Base-by-base conservation (phyloP, 495 filamentous ascomycete genomes). In the Collariella sp. region DNA sequence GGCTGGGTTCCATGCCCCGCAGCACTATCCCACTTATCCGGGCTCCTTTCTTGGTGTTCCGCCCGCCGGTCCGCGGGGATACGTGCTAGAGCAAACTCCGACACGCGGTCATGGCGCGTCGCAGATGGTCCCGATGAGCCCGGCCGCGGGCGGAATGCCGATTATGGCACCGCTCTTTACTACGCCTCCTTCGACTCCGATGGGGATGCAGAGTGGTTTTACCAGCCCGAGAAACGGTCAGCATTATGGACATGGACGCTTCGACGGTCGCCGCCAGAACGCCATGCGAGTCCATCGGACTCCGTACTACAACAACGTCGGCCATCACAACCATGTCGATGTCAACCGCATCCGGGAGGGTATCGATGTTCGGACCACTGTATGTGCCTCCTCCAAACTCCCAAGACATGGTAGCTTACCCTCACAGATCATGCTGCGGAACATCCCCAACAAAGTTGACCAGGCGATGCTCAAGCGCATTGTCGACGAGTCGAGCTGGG, bases 401-500 rank as follows among this genome's bases (percentile, higher is more conserved):
- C n/a, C 45, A 2, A 43, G 13, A 33, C 22, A 2, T 31, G 26
- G 5, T 35, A 40, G 49, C 61, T 68, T n/a, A 65, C 58, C 10
- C 10, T 0, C 36, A 9, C 57, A 94, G 88, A 84, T 98, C 54
- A 98, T 98, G 93, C 73, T 96, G 23, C 84, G 91, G 9, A 96
- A 97, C 63, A 93, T 97, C 49, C 93, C 93, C 5, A 95, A 95
- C 70, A 87, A 88, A 62, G 83, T 96, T 56, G 82, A 88, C 54
- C 83, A 87, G 70, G 84, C 84, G 61, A 83, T 85, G 66, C 71
- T 97, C 16, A 93, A 91, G 70, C 66, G 72, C 0, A 84, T 95
- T 56, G 70, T 96, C 18, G 86, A 97, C 66, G 77, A 85, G 60
- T 84, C 82, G 12, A 88, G 83, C 69, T 78, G 76, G 64, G 87